Base-by-base conservation (phyloP, 148 eudicot genomes). In the Arctostaphylos glauca region DNA sequence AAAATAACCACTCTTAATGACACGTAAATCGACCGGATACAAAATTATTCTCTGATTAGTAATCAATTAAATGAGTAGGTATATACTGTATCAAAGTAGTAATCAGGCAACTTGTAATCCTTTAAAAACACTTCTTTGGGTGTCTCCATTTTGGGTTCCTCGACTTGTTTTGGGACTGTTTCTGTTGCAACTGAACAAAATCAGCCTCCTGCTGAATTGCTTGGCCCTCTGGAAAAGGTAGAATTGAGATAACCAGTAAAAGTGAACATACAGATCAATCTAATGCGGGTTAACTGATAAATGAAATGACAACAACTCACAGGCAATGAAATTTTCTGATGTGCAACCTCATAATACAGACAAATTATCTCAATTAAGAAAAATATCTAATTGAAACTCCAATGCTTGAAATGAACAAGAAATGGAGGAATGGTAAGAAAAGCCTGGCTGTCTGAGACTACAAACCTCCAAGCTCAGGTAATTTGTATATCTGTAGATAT, bases 41-140 rank as follows among this genome's bases (percentile, higher is more conserved):
- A 3, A 82, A 48, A 13, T 47, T 50, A 13, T 18, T 59, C 18
- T 66, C 78, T 52, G 52, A 47, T 77, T 58, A 54, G 41, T 21
- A 54, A 25, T 53, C 48, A 50, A 82, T 31, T 9, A 14, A 4
- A 49, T 5, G 68, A 52, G 60, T 58, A 60, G 81, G 50, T 83
- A 89, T 88, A 81, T 83, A 89, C 93, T 67, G 92, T 83, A 77
- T 94, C 97, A 88, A 96, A 96, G 82, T 91, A 96, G 88, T 94
- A 94, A 84, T 90, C 97, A 71, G 99, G 99, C 84, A 88, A 84
- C 90, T 94, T 96, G 89, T 96, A 96, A 84, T 96, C 99, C 87
- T 91, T 94, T 14, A 96, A 84, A 84, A 96, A 96, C 79, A 96
- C 91, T 86, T 96, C 99, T 81, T 93, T 96, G 54, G 96, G 99